A percentile compares a stretch with the other conserved stretches of the same genome.
phyloP scores from a whole-genome alignment of 345 rosid genomes.

The Camelina sativa region DNA sequence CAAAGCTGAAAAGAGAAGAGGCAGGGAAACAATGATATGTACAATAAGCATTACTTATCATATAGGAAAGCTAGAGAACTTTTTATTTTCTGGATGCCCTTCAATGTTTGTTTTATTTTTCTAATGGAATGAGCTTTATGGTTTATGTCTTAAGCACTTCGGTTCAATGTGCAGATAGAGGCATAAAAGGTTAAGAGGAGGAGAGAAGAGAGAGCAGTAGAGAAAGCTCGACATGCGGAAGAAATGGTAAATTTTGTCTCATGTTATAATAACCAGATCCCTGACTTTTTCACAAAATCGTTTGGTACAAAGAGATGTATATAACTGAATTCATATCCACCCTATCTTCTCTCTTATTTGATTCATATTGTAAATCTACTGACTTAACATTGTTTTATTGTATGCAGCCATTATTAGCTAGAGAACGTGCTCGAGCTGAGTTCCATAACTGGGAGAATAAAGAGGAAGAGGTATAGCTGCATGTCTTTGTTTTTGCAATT shows the following conservation, averaged over 20 bases:
- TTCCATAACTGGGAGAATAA: conserved; percentile 98
- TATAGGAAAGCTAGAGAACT: background rate
- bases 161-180: conserved; percentile 62
- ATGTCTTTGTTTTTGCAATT: conserved; percentile 13
- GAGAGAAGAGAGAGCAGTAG: conserved; percentile 93
- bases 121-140: conserved; percentile 16
- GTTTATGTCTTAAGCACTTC: conserved; percentile 14
- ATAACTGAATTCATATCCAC: background rate
- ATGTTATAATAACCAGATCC: background rate
- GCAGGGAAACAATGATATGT: conserved; percentile 84
- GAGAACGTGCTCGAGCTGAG: conserved; percentile 98
- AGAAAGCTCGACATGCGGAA: conserved; percentile 91
- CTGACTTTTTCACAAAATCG: background rate
- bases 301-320: conserved; percentile 21
- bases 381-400: background rate
- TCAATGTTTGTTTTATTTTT: background rate
- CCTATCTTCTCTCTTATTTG: conserved; percentile 1
- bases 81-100: background rate
- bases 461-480: conserved; percentile 76
- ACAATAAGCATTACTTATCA: conserved; percentile 18
- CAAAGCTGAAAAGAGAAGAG: conserved; percentile 85
- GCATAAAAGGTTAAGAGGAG: conserved; percentile 94
- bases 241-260: conserved; percentile 66
- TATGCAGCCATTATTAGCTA: conserved; percentile 79
- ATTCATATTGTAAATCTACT: background rate